phyloP scores from a whole-genome alignment of 306 rosid species.

The Cicer pinnatifidum region DNA sequence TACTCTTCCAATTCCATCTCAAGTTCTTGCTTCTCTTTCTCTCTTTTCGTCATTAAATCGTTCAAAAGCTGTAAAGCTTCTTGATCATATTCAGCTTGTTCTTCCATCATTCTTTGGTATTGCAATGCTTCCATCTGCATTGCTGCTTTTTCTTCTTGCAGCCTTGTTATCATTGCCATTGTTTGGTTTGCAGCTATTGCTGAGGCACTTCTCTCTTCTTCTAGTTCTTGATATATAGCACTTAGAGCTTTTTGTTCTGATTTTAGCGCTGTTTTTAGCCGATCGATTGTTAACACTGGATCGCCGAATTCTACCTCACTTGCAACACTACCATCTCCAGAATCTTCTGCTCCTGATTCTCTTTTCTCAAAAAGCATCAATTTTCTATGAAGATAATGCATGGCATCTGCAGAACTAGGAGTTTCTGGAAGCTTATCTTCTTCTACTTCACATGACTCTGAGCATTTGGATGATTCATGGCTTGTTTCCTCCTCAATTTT shows the following conservation, averaged over 20 bases:
- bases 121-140: conserved; percentile 92
- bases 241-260: conserved; percentile 58
- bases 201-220: conserved; percentile 88
- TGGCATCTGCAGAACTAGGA: conserved; percentile 55
- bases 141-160: conserved; percentile 86
- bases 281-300: conserved; percentile 52
- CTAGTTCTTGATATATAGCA: conserved; percentile 73
- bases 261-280: conserved; percentile 56
- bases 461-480: conserved; percentile 43
- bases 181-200: conserved; percentile 85
- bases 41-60: conserved; percentile 78
- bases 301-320: conserved; percentile 63
- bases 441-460: conserved; percentile 52
- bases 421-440: conserved; percentile 70
- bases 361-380: conserved; percentile 49
- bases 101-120: conserved; percentile 93
- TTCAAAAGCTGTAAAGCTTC: conserved; percentile 83
- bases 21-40: conserved; percentile 75
- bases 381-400: conserved; percentile 52
- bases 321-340: conserved; percentile 56
- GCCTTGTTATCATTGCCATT: conserved; percentile 92
- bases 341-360: conserved; percentile 60
- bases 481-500: conserved; percentile 45
- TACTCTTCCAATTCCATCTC: conserved; percentile 70
- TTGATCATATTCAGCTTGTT: conserved; percentile 86